Base-by-base conservation (phyloP, 768 basidiomycete genomes). In the Termitomyces sp. region DNA sequence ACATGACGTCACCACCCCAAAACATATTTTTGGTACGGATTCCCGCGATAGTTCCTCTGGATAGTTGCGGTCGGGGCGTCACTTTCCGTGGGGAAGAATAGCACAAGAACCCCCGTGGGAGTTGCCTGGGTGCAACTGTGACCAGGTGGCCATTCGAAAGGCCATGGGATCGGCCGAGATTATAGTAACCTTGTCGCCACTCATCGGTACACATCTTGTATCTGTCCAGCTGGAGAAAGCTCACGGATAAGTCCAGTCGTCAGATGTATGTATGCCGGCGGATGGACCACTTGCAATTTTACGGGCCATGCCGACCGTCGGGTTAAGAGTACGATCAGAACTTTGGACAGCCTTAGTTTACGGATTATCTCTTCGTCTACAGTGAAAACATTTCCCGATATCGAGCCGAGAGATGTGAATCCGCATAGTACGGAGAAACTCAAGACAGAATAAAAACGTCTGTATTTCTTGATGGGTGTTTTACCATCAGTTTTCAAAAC, bases 41-140 rank as follows among this genome's bases (percentile, higher is more conserved):
- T 54, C 59, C 56, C 52, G 59, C 56, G 59, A 60, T 51, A 26
- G 52, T 57, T 53, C n/a, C 42, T 43, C 32, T 46, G 31, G 36
- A 18, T 20, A 46, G 34, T 44, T 36, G 29, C 49, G 8, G 29
- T 3, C 46, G 56, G 41, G n/a, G 43, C 32, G 26, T 46, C 34
- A 42, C 49, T 57, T 24, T 10, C 24, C 49, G 42, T 57, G 50
- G 43, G 56, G 34, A 57, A 34, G 31, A 44, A 44, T 10, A 16
- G 29, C 8, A 24, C 22, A 36, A 46, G 26, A 46, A 27, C 16
- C 26, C 26, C 16, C 44, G 36, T 37, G 18, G 24, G 12, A n/a
- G 36, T 12, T n/a, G n/a, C 39, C 36, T 52, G 7, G 24, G 13
- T 39, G 9, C 46, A 31, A n/a, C 29, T 14, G n/a, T 41, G 49